These are phyloP conservation scores for Colletotrichum zoysiae DNA, from an alignment of 2,329 filamentous ascomycete genomes.

Conservation along the genomic window DNA sequence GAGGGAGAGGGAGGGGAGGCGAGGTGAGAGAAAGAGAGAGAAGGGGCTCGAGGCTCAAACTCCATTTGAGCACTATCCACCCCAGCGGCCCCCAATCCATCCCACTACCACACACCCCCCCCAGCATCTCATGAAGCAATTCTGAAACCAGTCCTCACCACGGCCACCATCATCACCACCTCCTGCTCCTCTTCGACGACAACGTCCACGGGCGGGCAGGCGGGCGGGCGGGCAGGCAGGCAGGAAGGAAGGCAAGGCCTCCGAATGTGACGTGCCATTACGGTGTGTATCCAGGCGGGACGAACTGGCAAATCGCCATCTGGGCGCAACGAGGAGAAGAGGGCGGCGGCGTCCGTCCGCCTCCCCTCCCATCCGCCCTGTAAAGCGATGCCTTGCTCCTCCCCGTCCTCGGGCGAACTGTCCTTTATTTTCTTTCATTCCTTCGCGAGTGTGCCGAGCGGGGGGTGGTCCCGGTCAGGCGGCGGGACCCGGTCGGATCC, in stretches of 20 bases:
- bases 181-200: background rate
- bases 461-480: background rate
- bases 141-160: slow-evolving; percentile 53
- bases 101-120: slow-evolving; percentile 38
- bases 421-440: background rate
- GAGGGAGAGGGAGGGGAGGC: background rate
- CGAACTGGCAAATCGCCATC: slow-evolving; percentile 35
- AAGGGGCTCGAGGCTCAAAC: slow-evolving; percentile 13
- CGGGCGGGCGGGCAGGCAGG: background rate
- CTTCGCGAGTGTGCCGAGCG: background rate
- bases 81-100: slow-evolving; percentile 18
- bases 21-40: background rate
- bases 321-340: background rate
- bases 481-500: background rate
- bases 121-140: slow-evolving; percentile 54
- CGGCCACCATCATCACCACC: background rate
- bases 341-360: slow-evolving; percentile 4
- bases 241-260: background rate
- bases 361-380: background rate
- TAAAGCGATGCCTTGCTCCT: background rate
- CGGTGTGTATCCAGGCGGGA: slow-evolving; percentile 22
- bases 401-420: background rate
- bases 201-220: background rate
- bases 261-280: slow-evolving; percentile 24
- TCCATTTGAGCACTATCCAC: slow-evolving; percentile 23